Conservation (phyloP, 257 asterid genomes). For the Solanum tarijense region DNA sequence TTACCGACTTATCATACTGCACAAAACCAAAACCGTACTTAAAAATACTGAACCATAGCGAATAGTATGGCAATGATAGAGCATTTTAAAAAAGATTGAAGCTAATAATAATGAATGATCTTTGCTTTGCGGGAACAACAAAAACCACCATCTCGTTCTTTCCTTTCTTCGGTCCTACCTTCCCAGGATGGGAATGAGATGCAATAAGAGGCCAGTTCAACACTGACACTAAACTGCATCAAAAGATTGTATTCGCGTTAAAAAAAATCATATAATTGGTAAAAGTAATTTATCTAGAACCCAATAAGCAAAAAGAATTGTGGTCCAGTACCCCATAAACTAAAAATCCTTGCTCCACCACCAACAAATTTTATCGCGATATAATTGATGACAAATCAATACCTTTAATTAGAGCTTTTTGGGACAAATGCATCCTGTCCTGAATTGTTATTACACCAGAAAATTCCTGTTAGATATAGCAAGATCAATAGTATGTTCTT, state of each 20-base stretch:
- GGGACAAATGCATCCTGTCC: background rate
- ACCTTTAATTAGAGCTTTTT: background rate
- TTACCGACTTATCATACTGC: background rate
- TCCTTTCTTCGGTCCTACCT: background rate
- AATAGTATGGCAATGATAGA: too few species aligned
- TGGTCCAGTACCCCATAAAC: background rate
- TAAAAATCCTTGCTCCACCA: background rate
- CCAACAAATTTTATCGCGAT: background rate
- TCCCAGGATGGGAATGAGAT: background rate
- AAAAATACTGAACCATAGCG: too few species aligned
- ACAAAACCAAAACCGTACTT: background rate
- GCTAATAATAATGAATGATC: background rate
- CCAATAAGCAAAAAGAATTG: background rate
- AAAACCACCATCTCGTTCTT: background rate
- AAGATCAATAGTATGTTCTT: background rate
- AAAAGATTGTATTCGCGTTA: background rate
- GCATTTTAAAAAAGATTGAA: background rate
- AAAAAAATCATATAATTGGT: background rate
- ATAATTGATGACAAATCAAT: background rate
- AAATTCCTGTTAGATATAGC: background rate
- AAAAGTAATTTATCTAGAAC: background rate
- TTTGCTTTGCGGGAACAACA: background rate
- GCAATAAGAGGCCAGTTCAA: background rate
- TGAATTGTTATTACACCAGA: background rate
- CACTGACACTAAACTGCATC: background rate